phyloP scores from a whole-genome alignment of 257 asterid species.

The Solanum neorickii region DNA sequence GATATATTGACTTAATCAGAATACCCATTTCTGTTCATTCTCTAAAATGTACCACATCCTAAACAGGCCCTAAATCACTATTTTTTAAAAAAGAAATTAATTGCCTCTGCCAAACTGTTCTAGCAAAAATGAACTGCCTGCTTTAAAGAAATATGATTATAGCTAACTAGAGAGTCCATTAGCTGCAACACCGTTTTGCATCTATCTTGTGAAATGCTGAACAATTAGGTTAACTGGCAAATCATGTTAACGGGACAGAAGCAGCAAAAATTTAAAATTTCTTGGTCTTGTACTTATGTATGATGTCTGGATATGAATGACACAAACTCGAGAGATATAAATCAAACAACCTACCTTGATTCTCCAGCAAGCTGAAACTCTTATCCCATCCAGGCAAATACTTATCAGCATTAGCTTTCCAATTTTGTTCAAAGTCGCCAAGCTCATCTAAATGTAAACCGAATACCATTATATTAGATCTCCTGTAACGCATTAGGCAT shows the following conservation, averaged over 20 bases:
- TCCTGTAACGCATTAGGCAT: background rate
- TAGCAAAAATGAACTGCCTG: background rate
- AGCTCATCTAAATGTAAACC: conserved; percentile 48
- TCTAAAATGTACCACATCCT: background rate
- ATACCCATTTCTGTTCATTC: background rate
- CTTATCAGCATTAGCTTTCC: conserved; percentile 57
- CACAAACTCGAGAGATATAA: background rate
- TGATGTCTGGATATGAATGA: background rate
- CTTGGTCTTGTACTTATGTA: background rate
- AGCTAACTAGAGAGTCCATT: background rate
- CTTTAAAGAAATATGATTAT: background rate
- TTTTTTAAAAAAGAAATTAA: background rate
- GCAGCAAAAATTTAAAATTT: background rate
- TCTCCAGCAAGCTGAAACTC: conserved; percentile 47
- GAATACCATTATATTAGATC: background rate
- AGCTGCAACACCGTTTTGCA: background rate
- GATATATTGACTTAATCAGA: background rate
- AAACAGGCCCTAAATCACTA: background rate
- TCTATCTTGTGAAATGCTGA: background rate
- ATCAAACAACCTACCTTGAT: conserved; percentile 25
- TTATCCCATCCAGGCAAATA: conserved; percentile 57
- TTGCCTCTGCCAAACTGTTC: background rate
- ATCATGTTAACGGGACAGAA: background rate
- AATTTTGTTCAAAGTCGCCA: conserved; percentile 54
- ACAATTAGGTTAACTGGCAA: background rate